These are phyloP conservation scores for Bullera alba DNA, from an alignment of 768 basidiomycete genomes.

Conservation along the genomic window DNA sequence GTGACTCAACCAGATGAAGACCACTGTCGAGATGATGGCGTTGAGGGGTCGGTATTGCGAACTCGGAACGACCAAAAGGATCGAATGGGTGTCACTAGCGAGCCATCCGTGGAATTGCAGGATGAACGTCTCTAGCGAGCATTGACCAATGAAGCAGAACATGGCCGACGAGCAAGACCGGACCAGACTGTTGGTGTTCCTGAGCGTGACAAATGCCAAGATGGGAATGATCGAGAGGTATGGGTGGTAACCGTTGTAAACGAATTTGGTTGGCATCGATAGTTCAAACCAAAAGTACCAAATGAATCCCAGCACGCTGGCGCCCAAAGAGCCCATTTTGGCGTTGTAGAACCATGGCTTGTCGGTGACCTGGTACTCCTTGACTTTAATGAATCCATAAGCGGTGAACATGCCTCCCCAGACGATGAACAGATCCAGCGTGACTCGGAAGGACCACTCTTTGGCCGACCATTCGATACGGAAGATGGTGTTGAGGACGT, in stretches of 20 bases:
- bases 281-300: constrained; percentile 85
- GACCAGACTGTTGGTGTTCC: constrained; percentile 67
- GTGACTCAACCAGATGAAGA: constrained; percentile 76
- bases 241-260: constrained; percentile 80
- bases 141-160: constrained; percentile 76
- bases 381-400: constrained; percentile 64
- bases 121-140: constrained; percentile 86
- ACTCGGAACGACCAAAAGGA: constrained; percentile 72
- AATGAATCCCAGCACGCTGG: constrained; percentile 54
- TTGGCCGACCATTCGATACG: constrained; percentile 72
- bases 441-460: constrained; percentile 85
- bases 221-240: constrained; percentile 75
- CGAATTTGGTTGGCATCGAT: constrained; percentile 66
- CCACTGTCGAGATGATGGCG: constrained; percentile 63
- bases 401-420: constrained; percentile 79
- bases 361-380: constrained; percentile 65
- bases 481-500: constrained; percentile 59
- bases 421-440: constrained; percentile 80
- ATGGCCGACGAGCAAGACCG: constrained; percentile 62
- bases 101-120: constrained; percentile 82
- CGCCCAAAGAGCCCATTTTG: constrained; percentile 52
- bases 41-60: constrained; percentile 68
- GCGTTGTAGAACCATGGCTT: constrained; percentile 59
- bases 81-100: constrained; percentile 72
- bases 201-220: constrained; percentile 62